Conservation (phyloP, 306 rosid species). For the Prunus campanulata region DNA sequence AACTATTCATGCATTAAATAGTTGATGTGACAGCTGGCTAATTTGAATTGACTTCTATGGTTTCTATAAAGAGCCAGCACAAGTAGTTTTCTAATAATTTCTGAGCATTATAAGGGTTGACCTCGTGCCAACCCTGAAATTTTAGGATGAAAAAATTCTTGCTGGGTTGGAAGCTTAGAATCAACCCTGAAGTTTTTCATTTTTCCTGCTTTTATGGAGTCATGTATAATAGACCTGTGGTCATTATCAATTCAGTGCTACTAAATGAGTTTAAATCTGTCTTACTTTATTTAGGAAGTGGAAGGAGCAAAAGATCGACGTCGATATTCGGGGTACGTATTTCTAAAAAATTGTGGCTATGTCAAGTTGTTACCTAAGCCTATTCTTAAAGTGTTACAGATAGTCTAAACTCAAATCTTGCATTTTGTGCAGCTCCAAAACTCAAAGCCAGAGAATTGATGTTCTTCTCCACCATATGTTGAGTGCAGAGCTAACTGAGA, state of each 20-base stretch:
- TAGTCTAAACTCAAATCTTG: slow-evolving; percentile 12
- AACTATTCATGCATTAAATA: neutral
- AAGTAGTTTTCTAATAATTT: neutral
- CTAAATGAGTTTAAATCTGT: neutral
- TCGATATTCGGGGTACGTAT: slow-evolving; percentile 66
- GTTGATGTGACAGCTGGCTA: neutral
- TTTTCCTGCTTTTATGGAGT: neutral
- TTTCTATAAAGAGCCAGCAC: neutral
- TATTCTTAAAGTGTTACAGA: slow-evolving; percentile 14
- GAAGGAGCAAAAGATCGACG: slow-evolving; percentile 39
- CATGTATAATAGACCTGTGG: neutral
- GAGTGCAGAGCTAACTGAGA: slow-evolving; percentile 70
- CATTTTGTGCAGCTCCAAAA: slow-evolving; percentile 66
- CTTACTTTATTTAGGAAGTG: slow-evolving; percentile 46
- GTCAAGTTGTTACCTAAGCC: slow-evolving; percentile 1
- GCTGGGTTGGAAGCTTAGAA: neutral
- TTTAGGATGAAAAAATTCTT: neutral
- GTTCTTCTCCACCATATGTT: slow-evolving; percentile 93
- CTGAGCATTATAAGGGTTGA: neutral
- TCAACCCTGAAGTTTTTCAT: neutral
- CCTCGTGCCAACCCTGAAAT: neutral
- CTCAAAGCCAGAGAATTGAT: slow-evolving; percentile 82
- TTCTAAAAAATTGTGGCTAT: slow-evolving; percentile 6
- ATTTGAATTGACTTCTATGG: neutral
- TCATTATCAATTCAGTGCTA: neutral